Percentiles rank a stretch among this genome's conserved stretches.
Evolutionary conservation across 495 filamentous ascomycete genomes (phyloP).

Genomic region (Filosporella fistucella): DNA sequence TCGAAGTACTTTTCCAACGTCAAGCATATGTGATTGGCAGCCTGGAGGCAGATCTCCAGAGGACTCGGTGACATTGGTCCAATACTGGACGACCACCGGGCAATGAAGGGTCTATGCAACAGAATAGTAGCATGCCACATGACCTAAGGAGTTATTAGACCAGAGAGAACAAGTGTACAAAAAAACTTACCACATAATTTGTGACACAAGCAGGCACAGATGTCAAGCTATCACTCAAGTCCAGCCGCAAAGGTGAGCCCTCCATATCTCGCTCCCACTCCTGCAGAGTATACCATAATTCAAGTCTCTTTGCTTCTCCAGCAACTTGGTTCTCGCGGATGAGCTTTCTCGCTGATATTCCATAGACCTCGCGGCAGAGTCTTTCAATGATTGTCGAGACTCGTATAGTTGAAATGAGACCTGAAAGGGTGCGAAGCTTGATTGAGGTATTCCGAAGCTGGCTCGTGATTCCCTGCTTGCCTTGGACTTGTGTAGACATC

Average conservation of each 20-base stretch:
- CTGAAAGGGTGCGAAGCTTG: conserved; percentile 21
- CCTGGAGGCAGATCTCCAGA: conserved; percentile 13
- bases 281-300: conserved; percentile 14
- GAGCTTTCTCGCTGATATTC: conserved; percentile 14
- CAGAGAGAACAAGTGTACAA: neutral
- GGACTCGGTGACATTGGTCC: neutral
- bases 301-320: conserved; percentile 15
- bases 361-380: conserved; percentile 18
- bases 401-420: conserved; percentile 14
- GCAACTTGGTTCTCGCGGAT: conserved; percentile 19
- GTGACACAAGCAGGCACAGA: conserved; percentile 18
- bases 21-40: conserved; percentile 16
- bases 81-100: conserved; percentile 5
- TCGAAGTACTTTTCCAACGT: conserved; percentile 20
- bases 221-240: conserved; percentile 12
- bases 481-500: conserved; percentile 8
- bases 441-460: conserved; percentile 7
- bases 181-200: conserved; percentile 20
- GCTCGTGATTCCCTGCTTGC: neutral
- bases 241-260: conserved; percentile 19
- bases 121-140: conserved; percentile 21
- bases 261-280: conserved; percentile 16
- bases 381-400: conserved; percentile 18
- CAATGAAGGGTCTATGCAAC: conserved; percentile 20
- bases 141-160: conserved; percentile 8